Evolutionary conservation across 2,329 filamentous ascomycete genomes (phyloP).

Genomic region (Sordariomycetes sp.): DNA sequence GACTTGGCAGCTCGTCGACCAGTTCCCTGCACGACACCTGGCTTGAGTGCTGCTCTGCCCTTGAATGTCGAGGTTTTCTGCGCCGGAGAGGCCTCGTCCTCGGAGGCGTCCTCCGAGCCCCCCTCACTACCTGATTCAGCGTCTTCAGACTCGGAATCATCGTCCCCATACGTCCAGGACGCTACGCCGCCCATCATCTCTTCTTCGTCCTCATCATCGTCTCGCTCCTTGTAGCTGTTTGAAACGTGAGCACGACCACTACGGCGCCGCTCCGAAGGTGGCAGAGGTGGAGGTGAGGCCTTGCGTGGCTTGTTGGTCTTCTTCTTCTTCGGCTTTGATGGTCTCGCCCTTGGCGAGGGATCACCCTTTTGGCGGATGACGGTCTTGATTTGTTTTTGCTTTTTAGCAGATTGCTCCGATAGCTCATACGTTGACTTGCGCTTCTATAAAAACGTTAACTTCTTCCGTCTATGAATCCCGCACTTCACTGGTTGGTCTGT

Average conservation of each 20-base stretch:
- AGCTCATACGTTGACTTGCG: conserved; percentile 45
- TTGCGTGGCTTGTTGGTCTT: conserved; percentile 16
- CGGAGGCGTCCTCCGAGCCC: neutral
- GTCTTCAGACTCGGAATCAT: conserved; percentile 10
- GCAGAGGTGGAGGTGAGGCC: conserved; percentile 16
- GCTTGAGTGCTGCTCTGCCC: conserved; percentile 11
- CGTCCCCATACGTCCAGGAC: conserved; percentile 41
- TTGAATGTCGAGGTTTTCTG: conserved; percentile 13
- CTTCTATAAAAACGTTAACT: conserved; percentile 35
- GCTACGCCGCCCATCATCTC: conserved; percentile 54
- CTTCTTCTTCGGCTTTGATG: conserved; percentile 22
- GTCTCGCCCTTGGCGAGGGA: conserved; percentile 20
- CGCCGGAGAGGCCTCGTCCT: conserved; percentile 9
- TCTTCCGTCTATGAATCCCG: neutral
- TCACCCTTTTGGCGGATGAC: conserved; percentile 26
- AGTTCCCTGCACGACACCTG: conserved; percentile 16
- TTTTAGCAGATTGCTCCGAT: conserved; percentile 31
- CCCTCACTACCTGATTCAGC: conserved; percentile 1
- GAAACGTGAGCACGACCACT: conserved; percentile 41
- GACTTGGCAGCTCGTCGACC: conserved; percentile 12
- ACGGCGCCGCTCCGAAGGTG: conserved; percentile 40
- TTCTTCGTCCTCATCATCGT: conserved; percentile 48
- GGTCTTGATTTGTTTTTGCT: conserved; percentile 25
- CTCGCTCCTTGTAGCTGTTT: conserved; percentile 45
- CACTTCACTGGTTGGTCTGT: conserved; percentile 10